Conservation (phyloP, 768 basidiomycete genomes). For the Leccinum variicolor region DNA sequence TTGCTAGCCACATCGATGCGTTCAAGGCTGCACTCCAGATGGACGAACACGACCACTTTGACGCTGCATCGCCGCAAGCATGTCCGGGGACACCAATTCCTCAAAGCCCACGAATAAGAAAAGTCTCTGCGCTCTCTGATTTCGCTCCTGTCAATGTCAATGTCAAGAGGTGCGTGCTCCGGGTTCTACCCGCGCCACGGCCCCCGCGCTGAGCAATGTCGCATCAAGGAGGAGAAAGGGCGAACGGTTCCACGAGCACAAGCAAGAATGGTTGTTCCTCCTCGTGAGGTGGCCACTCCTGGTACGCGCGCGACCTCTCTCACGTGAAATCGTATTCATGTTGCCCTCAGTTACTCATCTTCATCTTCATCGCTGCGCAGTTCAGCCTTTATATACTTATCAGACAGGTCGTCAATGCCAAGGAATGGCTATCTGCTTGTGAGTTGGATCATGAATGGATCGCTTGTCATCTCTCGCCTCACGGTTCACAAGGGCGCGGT, state of each 20-base stretch:
- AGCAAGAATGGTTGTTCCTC: conserved; percentile 73
- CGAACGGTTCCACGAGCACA: conserved; percentile 35
- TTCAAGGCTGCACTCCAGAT: conserved; percentile 72
- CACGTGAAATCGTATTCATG: conserved; percentile 2
- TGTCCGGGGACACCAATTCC: conserved; percentile 21
- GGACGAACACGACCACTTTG: conserved; percentile 44
- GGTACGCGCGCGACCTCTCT: conserved; percentile 39
- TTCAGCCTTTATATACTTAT: conserved; percentile 86
- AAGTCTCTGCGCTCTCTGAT: conserved; percentile 81
- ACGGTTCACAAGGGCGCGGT: conserved; percentile 67
- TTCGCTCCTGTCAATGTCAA: conserved; percentile 88
- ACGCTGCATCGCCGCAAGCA: conserved; percentile 18
- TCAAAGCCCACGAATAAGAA: conserved; percentile 56
- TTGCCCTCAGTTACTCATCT: conserved; percentile 67
- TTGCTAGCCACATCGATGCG: conserved; percentile 60
- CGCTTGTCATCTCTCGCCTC: background rate
- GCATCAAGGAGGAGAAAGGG: conserved; percentile 36
- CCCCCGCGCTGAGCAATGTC: background rate
- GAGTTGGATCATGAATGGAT: conserved; percentile 15
- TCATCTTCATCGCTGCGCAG: conserved; percentile 76
- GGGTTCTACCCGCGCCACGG: background rate
- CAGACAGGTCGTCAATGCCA: conserved; percentile 89
- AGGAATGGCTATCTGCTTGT: conserved; percentile 94
- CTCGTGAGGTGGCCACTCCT: conserved; percentile 85
- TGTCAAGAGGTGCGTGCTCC: conserved; percentile 58